Percentiles rank a stretch among this genome's conserved stretches.
Conservation (phyloP, 2,329 filamentous ascomycete genomes). For the Aspergillus piperis region DNA sequence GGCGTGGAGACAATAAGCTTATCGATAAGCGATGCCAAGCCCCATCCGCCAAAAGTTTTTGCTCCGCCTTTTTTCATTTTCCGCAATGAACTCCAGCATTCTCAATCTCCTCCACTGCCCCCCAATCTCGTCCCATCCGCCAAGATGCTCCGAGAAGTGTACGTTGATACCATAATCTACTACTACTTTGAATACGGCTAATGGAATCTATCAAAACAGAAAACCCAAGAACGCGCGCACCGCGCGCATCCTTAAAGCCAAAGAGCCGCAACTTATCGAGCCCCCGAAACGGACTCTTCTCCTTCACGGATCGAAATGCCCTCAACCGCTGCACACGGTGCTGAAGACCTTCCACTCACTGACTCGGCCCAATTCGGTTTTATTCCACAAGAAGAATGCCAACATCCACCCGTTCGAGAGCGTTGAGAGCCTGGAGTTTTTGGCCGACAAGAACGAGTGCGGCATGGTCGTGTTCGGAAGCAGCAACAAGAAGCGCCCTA, state of each 20-base stretch:
- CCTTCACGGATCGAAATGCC: conserved; percentile 82
- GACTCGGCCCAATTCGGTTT: conserved; percentile 80
- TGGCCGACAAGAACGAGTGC: conserved; percentile 94
- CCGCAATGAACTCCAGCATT: conserved; percentile 17
- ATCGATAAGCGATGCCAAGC: conserved; percentile 44
- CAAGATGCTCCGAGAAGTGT: conserved; percentile 50
- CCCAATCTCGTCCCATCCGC: not conserved
- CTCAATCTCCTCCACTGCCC: not conserved
- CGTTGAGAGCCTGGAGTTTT: conserved; percentile 84
- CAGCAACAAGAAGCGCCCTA: conserved; percentile 92
- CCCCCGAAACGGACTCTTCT: conserved; percentile 89
- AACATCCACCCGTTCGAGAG: conserved; percentile 91
- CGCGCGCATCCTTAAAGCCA: conserved; percentile 91
- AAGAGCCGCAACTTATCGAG: conserved; percentile 83
- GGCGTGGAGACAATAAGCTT: conserved; percentile 24
- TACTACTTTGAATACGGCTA: not conserved
- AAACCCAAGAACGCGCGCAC: conserved; percentile 82
- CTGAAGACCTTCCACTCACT: conserved; percentile 82
- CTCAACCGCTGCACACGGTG: conserved; percentile 77
- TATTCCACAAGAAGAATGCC: conserved; percentile 95
- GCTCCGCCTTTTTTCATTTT: conserved; percentile 30
- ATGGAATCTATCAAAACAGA: conserved; percentile 36
- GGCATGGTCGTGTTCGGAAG: conserved; percentile 80
- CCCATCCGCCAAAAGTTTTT: conserved; percentile 41
- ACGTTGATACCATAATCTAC: conserved; percentile 18